Percentiles rank a stretch among this genome's conserved stretches.
Conservation (phyloP, 805 yeast species). For the Candida rishiriensis region DNA sequence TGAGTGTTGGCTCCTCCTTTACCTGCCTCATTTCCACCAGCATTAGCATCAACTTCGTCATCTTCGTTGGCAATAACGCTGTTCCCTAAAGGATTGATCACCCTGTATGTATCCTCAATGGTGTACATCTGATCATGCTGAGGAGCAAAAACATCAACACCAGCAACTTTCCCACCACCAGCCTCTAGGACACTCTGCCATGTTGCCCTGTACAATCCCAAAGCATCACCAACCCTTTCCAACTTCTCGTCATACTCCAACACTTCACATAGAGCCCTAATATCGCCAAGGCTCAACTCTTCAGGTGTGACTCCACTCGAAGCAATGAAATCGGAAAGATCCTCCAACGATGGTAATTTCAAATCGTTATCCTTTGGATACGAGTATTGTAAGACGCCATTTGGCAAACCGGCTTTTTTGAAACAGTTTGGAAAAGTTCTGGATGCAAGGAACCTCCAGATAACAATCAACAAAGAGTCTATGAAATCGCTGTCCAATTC, state of each 20-base stretch:
- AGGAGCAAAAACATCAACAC: constrained; percentile 26
- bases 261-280: constrained; percentile 82
- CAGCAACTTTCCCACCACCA: constrained; percentile 40
- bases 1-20: constrained; percentile 5
- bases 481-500: constrained; percentile 94
- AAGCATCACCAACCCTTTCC: constrained; percentile 42
- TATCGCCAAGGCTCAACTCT: constrained; percentile 69
- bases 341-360: constrained; percentile 63
- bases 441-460: constrained; percentile 82
- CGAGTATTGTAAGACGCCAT: constrained; percentile 24
- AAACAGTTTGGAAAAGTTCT: constrained; percentile 74
- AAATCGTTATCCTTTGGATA: constrained; percentile 30
- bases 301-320: constrained; percentile 74
- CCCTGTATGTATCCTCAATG: constrained; percentile 30
- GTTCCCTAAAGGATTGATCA: constrained; percentile 17
- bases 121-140: constrained; percentile 26
- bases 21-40: constrained; percentile 1
- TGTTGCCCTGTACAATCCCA: constrained; percentile 63
- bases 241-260: constrained; percentile 81
- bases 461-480: constrained; percentile 71
- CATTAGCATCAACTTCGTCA: constrained; percentile 12
- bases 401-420: constrained; percentile 29
- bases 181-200: constrained; percentile 77
- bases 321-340: constrained; percentile 70
- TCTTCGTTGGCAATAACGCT: constrained; percentile 5